These are phyloP conservation scores for Mycena haematopus DNA, from an alignment of 768 basidiomycete species.

Conservation along the genomic window DNA sequence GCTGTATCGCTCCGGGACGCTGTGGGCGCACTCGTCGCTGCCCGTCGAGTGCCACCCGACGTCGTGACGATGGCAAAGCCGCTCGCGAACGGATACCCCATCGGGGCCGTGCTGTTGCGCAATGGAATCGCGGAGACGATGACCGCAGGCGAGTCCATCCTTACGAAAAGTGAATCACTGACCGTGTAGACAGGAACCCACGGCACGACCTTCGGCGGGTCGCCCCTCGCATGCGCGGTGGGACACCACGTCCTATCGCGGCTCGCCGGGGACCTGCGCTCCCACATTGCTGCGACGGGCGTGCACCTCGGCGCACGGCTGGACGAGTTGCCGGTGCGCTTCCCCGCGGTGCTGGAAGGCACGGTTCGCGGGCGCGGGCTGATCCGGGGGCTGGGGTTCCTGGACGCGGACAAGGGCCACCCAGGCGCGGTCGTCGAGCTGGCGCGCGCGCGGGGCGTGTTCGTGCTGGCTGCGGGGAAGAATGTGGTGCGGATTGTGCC, in stretches of 20 bases:
- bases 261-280: slow-evolving; percentile 63
- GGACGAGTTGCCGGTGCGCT: slow-evolving; percentile 68
- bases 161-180: neutral
- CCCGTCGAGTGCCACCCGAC: slow-evolving; percentile 94
- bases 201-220: slow-evolving; percentile 97
- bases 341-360: slow-evolving; percentile 74
- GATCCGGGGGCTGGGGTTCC: slow-evolving; percentile 88
- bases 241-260: slow-evolving; percentile 88
- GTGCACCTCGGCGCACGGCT: slow-evolving; percentile 69
- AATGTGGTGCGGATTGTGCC: slow-evolving; percentile 93
- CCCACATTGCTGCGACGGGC: slow-evolving; percentile 63
- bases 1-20: slow-evolving; percentile 79
- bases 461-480: slow-evolving; percentile 88
- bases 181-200: slow-evolving; percentile 69
- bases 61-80: slow-evolving; percentile 99
- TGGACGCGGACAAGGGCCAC: slow-evolving; percentile 55
- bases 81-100: slow-evolving; percentile 93
- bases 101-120: slow-evolving; percentile 90
- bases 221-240: slow-evolving; percentile 89
- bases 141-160: slow-evolving; percentile 74
- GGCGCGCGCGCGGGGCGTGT: slow-evolving; percentile 87
- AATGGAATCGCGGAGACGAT: slow-evolving; percentile 82
- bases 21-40: slow-evolving; percentile 91
- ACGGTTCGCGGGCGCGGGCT: slow-evolving; percentile 86
- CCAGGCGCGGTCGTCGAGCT: slow-evolving; percentile 77